These are phyloP conservation scores for Spiraea crenata DNA, from an alignment of 331 rosid species.

Conservation along the genomic window DNA sequence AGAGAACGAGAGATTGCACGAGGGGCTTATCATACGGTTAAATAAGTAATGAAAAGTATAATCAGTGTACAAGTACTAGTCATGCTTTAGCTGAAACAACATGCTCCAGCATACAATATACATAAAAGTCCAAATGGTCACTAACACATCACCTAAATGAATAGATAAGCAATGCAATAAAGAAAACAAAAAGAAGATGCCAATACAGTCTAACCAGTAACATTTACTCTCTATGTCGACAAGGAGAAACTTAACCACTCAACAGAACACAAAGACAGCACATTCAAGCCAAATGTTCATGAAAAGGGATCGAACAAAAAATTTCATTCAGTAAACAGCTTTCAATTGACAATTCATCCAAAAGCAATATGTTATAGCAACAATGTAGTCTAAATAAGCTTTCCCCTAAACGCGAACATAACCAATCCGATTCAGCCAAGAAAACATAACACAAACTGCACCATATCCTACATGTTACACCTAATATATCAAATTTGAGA, in stretches of 20 bases:
- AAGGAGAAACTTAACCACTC: neutral
- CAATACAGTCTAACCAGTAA: neutral
- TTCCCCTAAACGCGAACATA: slow-evolving; percentile 3
- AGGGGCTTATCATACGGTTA: neutral
- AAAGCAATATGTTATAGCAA: neutral
- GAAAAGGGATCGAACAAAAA: neutral
- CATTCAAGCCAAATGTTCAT: neutral
- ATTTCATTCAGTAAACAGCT: neutral
- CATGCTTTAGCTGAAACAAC: neutral
- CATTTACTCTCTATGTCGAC: neutral
- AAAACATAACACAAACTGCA: neutral
- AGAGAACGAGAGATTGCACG: too few relatives aligned
- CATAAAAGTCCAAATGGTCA: neutral
- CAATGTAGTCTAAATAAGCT: neutral
- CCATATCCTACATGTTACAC: neutral
- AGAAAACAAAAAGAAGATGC: neutral
- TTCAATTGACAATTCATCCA: neutral
- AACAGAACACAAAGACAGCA: neutral
- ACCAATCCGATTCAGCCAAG: neutral
- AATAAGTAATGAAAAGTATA: neutral
- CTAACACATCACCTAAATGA: neutral
- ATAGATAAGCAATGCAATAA: neutral
- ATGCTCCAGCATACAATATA: neutral
- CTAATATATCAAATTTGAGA: neutral
- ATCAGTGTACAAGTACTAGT: neutral